Base-by-base conservation (phyloP, 2,329 filamentous ascomycete species). In the Myrmaecium sp. region DNA sequence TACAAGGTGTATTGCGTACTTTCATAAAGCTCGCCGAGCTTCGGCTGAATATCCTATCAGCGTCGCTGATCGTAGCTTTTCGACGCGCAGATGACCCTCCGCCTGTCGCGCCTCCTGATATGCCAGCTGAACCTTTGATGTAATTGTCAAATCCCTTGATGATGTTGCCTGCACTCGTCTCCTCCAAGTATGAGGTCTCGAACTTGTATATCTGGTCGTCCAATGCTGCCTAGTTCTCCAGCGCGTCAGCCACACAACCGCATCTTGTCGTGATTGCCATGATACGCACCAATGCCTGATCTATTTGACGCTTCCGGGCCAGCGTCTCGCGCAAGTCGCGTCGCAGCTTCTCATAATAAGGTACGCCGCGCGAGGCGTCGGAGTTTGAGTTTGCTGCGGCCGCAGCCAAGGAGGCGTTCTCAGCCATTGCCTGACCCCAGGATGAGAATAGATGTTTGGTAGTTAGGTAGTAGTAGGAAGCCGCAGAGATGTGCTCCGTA, bases 121-220 rank as follows among this genome's bases (percentile, higher is more conserved):
- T n/a, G 4, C 65, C 64, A 2, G 64, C 60, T 11, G 66, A 67
- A 29, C 81, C 84, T 54, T 98, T 98, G 61, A 93, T 91, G 57
- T 95, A 98, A 48, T 83, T 91, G 52, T 98, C 89, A 52, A 98
- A 98, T 13, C 89, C 89, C 25, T 80, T 83, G 49, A 98, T 86
- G 47, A 98, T 95, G 57, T 98, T 98, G 23, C 89, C 89, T 12
- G 69, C 68, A 40, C 64, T 71, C 9, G 74, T 75, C 43, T 82
- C 82, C 51, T 95, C 86, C 27, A 98, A 71, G 51, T 98, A 98
- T 11, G 74, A 66, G 31, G 74, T 71, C 52, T 98, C 89, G 43
- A 81, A 76, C 36, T 76, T 72, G 46, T 68, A 73, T 41, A 98
- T 95, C 36, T 69, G 66, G 26, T 92, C 80, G 58, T 98, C 89